phyloP scores from a whole-genome alignment of 805 yeast species.

The Candida sakaeoensis region DNA sequence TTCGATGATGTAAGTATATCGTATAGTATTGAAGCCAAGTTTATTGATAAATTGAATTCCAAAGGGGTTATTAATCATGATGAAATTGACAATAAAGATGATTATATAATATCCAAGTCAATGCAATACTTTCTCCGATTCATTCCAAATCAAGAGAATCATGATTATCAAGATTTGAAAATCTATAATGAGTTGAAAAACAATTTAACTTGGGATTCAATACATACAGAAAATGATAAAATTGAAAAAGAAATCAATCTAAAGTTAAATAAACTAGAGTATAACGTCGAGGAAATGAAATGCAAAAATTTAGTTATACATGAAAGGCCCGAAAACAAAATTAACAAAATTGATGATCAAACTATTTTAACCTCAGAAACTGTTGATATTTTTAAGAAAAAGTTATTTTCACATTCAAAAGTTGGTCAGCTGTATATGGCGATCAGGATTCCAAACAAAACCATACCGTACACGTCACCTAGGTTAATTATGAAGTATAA shows the following conservation, averaged over 20 bases:
- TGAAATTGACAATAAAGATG: slow-evolving; percentile 35
- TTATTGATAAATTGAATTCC: slow-evolving; percentile 43
- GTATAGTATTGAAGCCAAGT: slow-evolving; percentile 52
- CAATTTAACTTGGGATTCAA: slow-evolving; percentile 30
- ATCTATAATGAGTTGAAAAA: slow-evolving; percentile 23
- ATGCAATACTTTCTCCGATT: slow-evolving; percentile 37
- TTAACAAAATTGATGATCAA: slow-evolving; percentile 6
- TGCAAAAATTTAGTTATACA: slow-evolving; percentile 25
- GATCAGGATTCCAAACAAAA: slow-evolving; percentile 30
- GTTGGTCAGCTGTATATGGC: slow-evolving; percentile 33
- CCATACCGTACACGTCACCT: slow-evolving; percentile 36
- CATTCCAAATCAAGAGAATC: slow-evolving; percentile 28
- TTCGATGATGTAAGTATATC: slow-evolving; percentile 44
- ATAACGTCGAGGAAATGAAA: slow-evolving; percentile 27
- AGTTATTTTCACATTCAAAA: slow-evolving; percentile 29
- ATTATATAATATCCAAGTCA: slow-evolving; percentile 34
- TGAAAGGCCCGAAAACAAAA: background rate
- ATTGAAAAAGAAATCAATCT: slow-evolving; percentile 37
- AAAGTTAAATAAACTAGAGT: slow-evolving; percentile 24
- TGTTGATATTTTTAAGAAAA: slow-evolving; percentile 27
- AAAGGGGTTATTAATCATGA: slow-evolving; percentile 29
- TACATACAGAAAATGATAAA: slow-evolving; percentile 24
- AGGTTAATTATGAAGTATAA: slow-evolving; percentile 35
- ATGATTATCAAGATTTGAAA: slow-evolving; percentile 29
- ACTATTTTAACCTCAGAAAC: slow-evolving; percentile 27